Percentiles rank a stretch among this genome's conserved stretches.
Conservation (phyloP, 2,329 filamentous ascomycete genomes). For the Scedosporium apiospermum region DNA sequence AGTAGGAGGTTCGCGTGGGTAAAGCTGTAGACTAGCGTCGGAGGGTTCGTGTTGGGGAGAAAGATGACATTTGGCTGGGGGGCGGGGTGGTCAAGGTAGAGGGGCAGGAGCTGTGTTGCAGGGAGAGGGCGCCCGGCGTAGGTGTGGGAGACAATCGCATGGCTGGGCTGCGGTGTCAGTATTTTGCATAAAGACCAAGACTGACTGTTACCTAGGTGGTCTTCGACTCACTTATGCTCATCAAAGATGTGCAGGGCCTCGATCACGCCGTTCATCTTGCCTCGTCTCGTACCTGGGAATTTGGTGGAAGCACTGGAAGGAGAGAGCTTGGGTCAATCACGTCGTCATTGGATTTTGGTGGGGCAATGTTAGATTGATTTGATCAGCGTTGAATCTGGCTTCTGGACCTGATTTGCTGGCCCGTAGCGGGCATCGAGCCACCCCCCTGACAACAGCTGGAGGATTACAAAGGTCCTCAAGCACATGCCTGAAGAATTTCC, state of each 20-base stretch:
- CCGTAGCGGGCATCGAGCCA: neutral
- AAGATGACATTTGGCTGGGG: constrained; percentile 84
- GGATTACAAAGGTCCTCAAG: too few species aligned
- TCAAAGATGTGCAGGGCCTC: constrained; percentile 97
- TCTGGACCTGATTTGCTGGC: neutral
- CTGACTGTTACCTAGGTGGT: neutral
- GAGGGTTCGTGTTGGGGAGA: constrained; percentile 69
- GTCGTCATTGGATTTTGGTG: neutral
- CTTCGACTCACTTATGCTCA: constrained; percentile 67
- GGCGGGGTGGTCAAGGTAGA: constrained; percentile 73
- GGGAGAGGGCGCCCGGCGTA: constrained; percentile 77
- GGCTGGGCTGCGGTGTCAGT: constrained; percentile 37
- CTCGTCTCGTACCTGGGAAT: neutral
- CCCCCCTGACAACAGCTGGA: neutral
- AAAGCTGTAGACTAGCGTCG: constrained; percentile 82
- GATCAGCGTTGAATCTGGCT: neutral
- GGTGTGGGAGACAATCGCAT: constrained; percentile 76
- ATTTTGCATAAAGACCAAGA: constrained; percentile 13
- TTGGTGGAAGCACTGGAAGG: neutral
- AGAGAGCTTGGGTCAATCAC: neutral
- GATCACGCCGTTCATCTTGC: constrained; percentile 72
- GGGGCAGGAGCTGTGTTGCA: constrained; percentile 65
- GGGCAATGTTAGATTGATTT: neutral
- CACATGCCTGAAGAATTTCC: too few species aligned
- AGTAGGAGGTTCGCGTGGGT: constrained; percentile 82